These are phyloP conservation scores for Rhinocladiella mackenziei DNA, from an alignment of 2,329 filamentous ascomycete genomes.

Conservation along the genomic window DNA sequence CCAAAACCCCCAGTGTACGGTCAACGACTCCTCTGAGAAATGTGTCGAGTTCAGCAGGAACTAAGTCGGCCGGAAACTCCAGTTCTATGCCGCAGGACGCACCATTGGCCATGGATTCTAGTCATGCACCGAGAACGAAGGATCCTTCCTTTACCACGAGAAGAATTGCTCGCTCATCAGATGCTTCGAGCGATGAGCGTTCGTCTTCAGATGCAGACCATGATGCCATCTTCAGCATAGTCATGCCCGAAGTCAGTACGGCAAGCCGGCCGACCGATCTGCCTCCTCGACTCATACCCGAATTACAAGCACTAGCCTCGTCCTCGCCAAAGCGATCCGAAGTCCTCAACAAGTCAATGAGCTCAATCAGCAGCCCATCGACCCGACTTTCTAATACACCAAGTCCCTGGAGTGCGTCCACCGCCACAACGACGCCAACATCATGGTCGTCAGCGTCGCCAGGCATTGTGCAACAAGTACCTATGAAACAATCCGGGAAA, in stretches of 20 bases:
- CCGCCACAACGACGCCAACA: conserved; percentile 44
- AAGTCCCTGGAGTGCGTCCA: conserved; percentile 29
- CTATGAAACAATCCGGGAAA: conserved; percentile 10
- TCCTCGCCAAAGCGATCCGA: conserved; percentile 12
- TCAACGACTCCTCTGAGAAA: conserved; percentile 2
- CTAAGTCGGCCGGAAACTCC: conserved; percentile 3
- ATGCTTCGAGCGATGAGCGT: conserved; percentile 2
- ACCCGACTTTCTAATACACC: conserved; percentile 27
- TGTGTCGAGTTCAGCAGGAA: background rate
- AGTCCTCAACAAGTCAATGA: conserved; percentile 19
- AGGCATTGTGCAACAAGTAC: conserved; percentile 40
- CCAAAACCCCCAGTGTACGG: conserved; percentile 5
- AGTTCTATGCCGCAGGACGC: conserved; percentile 17
- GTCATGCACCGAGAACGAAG: background rate
- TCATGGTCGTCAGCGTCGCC: conserved; percentile 50
- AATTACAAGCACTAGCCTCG: conserved; percentile 28
- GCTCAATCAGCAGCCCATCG: conserved; percentile 28
- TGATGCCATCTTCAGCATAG: conserved; percentile 25
- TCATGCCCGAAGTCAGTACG: conserved; percentile 14
- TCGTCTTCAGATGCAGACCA: conserved; percentile 19
- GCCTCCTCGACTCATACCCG: conserved; percentile 28
- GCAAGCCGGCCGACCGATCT: conserved; percentile 16
- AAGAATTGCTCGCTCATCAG: conserved; percentile 1
- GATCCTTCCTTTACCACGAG: conserved; percentile 1
- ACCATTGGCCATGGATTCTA: conserved; percentile 19